Base-by-base conservation (phyloP, 805 yeast genomes). In the Torulaspora indica region DNA sequence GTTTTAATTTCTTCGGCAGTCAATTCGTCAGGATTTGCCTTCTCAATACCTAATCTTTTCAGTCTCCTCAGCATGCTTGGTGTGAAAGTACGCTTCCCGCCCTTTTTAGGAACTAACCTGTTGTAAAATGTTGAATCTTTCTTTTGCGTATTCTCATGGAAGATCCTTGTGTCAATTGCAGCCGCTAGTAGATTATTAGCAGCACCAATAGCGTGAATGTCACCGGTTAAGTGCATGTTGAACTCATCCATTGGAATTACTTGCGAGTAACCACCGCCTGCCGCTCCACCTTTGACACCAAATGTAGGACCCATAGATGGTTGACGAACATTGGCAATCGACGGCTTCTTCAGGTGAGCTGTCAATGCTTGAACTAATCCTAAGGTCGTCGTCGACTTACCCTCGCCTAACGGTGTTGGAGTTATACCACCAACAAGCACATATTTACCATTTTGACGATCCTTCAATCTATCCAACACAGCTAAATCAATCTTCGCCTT, bases 251-350 rank as follows among this genome's bases (percentile, higher is more conserved):
- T 91, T 41, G 98, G 98, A 57, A 91, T 90, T 36, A 91, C 98
- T 70, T 91, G 98, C 2, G 98, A 78, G 68, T 89, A 91, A 38
- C 98, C 98, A 63, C 98, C 98, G 57, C 98, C 98, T 14, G 98
- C 98, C 46, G 98, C 98, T 67, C 98, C 98, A 61, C 98, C 98
- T 71, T 91, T 91, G 58, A 91, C 89, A 66, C 98, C 98, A 59
- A 91, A 91, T 14, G 98, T 91, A 40, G 98, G 98, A 31, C 98
- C 98, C 96, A 91, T 88, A 8, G 95, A 85, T 23, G 98, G 98
- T 67, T 91, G 98, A 67, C 98, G 85, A 40, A 91, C 96, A 59
- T 87, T 89, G 42, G 98, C 98, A 66, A 90, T 81, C 30, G 95
- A 81, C 46, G 83, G 82, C 65, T 79, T 81, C 41, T 80, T 77